Conservation (phyloP, 495 filamentous ascomycete genomes). For the Aspergillus olivimuriae region DNA sequence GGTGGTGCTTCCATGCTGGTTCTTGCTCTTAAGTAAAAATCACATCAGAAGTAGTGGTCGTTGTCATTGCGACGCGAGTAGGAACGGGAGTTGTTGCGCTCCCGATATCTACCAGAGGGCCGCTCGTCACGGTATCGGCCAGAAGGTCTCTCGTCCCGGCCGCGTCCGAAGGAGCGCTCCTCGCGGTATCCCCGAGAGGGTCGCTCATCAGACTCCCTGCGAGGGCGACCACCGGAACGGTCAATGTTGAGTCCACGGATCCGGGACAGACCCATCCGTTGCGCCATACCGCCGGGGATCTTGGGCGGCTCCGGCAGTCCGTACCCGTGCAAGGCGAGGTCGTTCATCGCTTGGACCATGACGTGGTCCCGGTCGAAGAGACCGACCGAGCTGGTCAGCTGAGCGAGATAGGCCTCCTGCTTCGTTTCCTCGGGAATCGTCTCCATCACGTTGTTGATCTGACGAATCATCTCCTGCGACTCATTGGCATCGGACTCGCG, state of each 20-base stretch:
- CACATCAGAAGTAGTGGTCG: too few relatives aligned
- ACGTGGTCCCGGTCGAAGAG: conserved; percentile 24
- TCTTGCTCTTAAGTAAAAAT: too few relatives aligned
- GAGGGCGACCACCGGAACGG: neutral
- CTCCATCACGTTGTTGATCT: conserved; percentile 29
- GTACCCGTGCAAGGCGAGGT: conserved; percentile 54
- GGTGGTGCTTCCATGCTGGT: neutral
- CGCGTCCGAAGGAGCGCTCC: too few relatives aligned
- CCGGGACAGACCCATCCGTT: neutral
- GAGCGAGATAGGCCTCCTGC: conserved; percentile 45
- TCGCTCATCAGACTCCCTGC: too few relatives aligned
- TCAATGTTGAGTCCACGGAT: neutral
- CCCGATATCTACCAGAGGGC: too few relatives aligned
- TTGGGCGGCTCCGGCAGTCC: conserved; percentile 52
- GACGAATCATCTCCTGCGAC: conserved; percentile 26
- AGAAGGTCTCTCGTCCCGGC: too few relatives aligned
- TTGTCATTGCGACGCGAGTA: neutral
- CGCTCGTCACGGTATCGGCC: too few relatives aligned
- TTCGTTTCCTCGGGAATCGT: conserved; percentile 34
- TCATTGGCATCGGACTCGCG: conserved; percentile 26
- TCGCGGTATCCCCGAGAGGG: too few relatives aligned
- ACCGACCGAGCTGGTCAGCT: conserved; percentile 32
- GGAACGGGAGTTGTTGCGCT: too few relatives aligned
- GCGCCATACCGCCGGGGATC: neutral
- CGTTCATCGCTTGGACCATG: conserved; percentile 53